Base-by-base conservation (phyloP, 139 green algal species). In the Diplosphaera chodatii region DNA sequence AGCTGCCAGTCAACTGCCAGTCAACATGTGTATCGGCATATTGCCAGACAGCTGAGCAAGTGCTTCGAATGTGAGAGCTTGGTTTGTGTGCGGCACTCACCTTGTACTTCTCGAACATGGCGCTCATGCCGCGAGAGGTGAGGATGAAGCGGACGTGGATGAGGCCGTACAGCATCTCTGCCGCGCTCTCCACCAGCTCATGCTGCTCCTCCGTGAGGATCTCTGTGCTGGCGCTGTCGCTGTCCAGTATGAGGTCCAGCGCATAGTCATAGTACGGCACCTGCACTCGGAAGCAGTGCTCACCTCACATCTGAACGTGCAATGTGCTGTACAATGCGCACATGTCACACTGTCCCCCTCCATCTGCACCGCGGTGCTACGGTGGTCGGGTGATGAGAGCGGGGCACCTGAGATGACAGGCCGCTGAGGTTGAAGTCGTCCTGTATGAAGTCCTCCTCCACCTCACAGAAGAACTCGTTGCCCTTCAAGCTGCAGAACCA, bases 241-340 rank as follows among this genome's bases (percentile, higher is more conserved):
- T 86, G 70, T 98, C 94, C 29, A 98, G 75, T 32, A 99, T 97
- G 62, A 98, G 82, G 75, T 98, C 93, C 27, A 99, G 80, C 0
- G 94, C 94, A 68, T 97, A 97, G 70, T 99, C 94, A 69, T 98
- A 99, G 77, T 98, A 98, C 16, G 93, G 94, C 62, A 99, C 94
- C 81, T 91, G 78, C 62, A n/a, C n/a, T n/a, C n/a, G n/a, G n/a
- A n/a, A n/a, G n/a, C n/a, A n/a, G n/a, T n/a, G n/a, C n/a, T n/a
- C n/a, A n/a, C n/a, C n/a, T n/a, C n/a, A n/a, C n/a, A n/a, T n/a
- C n/a, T n/a, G n/a, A n/a, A n/a, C n/a, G n/a, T n/a, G n/a, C n/a
- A n/a, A n/a, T n/a, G n/a, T n/a, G n/a, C n/a, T 21, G 16, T 59
- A 18, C 16, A 10, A 59, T n/a, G 8, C 48, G 10, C 48, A n/a